Evolutionary conservation across 2,329 filamentous ascomycete genomes (phyloP), one percentile per base, ranked within the genome.

Genomic region (Bipolaris zeicola): DNA sequence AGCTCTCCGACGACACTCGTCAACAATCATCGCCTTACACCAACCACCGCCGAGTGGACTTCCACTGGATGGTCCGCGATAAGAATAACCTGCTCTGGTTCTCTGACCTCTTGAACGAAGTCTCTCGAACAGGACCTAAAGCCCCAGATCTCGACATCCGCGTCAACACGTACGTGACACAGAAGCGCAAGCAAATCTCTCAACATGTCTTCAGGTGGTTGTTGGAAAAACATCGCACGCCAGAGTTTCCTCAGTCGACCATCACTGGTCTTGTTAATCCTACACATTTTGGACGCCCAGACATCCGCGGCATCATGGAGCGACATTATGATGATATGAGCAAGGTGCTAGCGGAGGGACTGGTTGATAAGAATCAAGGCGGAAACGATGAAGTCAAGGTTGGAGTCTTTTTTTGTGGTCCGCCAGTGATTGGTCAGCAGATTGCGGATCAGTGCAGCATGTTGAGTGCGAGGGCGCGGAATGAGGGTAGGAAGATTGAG

Each of bases 1-100:
- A 63, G 5, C 57, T 55, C 1, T 57, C 50, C 6, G 42, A 46
- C 48, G 55, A 58, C 28, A 47, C 58, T 24, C 43, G 43, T 14
- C 52, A 57, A 14, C 45, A 59, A 1, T 34, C 50, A 18, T 64
- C 66, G 4, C 68, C 65, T 1, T 78, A 77, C 31, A 66, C 73
- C 1, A 62, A 73, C 20, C 80, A 82, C 60, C 79, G 83, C 33
- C 78, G 83, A 3, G 80, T 85, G 1, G 84, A 86, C 63, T 85
- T 86, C 55, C 83, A 86, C 69, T 86, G 84, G 84, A 84, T 83
- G 60, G 83, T 86, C 0, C 81, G 83, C 20, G 83, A 86, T 44
- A 78, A 79, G 53, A 85, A 85, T 68, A 78, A 83, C 48, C 77
- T 86, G 0, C 75, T 82, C 3, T 86, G 84, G 84, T 82, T 87